phyloP scores from a whole-genome alignment of 2,329 filamentous ascomycete species.

The Chrysoporthe deuterocubensis region DNA sequence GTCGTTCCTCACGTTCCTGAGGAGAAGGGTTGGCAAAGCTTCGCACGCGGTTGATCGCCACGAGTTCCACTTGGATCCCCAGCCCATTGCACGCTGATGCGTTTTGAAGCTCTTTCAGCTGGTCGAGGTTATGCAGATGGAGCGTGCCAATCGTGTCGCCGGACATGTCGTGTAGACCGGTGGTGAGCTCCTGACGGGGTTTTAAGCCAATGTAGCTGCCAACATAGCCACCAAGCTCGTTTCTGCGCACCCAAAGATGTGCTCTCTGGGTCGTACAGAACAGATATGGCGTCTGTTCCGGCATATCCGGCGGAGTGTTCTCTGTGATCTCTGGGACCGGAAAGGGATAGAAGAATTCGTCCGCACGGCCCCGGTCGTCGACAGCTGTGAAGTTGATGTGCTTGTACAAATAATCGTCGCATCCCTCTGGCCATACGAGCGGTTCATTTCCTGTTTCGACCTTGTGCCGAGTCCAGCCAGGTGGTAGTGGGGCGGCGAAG shows the following conservation, averaged over 20 bases:
- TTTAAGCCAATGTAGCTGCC: too few species aligned
- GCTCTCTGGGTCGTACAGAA: slow-evolving; percentile 20
- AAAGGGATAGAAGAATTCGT: slow-evolving; percentile 7
- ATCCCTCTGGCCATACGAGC: background rate
- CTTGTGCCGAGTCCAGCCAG: slow-evolving; percentile 4
- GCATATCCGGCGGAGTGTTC: background rate
- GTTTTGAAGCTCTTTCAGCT: too few species aligned
- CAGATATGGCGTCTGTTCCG: slow-evolving; percentile 19
- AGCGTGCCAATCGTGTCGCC: too few species aligned
- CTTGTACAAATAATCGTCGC: background rate
- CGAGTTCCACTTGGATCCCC: background rate
- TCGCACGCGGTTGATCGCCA: background rate
- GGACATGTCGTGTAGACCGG: too few species aligned
- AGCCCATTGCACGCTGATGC: too few species aligned
- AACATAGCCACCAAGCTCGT: background rate
- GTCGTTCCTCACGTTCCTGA: background rate
- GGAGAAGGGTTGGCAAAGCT: background rate
- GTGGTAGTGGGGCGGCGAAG: background rate
- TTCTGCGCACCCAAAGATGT: slow-evolving; percentile 3
- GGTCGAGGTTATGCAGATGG: too few species aligned
- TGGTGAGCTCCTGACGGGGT: too few species aligned
- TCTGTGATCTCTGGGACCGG: slow-evolving; percentile 1
- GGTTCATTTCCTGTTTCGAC: background rate
- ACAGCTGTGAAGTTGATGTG: background rate
- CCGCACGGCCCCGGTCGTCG: background rate